Conservation (phyloP, 2,329 filamentous ascomycete genomes). For the Ophiostoma perfectum region DNA sequence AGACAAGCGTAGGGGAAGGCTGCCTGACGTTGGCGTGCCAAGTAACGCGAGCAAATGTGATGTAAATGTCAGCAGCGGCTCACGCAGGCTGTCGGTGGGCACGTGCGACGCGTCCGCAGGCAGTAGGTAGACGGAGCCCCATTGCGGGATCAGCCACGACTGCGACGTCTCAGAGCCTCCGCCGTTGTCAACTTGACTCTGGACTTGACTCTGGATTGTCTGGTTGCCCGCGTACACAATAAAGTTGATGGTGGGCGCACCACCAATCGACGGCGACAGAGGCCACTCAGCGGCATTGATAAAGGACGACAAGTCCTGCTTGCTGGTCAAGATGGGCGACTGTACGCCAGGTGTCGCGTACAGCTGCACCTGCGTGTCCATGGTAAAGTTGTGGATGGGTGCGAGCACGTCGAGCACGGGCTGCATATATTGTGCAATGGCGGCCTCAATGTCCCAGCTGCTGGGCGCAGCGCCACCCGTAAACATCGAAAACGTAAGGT, state of each 20-base stretch:
- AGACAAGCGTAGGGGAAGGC: slow-evolving; percentile 76
- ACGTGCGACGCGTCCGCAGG: slow-evolving; percentile 48
- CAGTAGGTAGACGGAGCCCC: slow-evolving; percentile 69
- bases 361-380: slow-evolving; percentile 92
- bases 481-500: slow-evolving; percentile 93
- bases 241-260: slow-evolving; percentile 92
- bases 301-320: slow-evolving; percentile 86
- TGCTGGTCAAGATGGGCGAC: slow-evolving; percentile 58
- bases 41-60: slow-evolving; percentile 83
- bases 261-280: slow-evolving; percentile 85
- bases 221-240: slow-evolving; percentile 81
- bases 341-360: slow-evolving; percentile 70
- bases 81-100: slow-evolving; percentile 60
- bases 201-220: slow-evolving; percentile 49
- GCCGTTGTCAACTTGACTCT: slow-evolving; percentile 34
- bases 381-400: slow-evolving; percentile 87
- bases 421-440: slow-evolving; percentile 72
- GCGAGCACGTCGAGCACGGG: slow-evolving; percentile 75
- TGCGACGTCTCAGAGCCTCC: slow-evolving; percentile 43
- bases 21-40: slow-evolving; percentile 76
- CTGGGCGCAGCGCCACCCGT: slow-evolving; percentile 72
- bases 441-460: slow-evolving; percentile 83
- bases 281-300: slow-evolving; percentile 99
- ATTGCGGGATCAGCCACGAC: slow-evolving; percentile 91
- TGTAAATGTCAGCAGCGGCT: slow-evolving; percentile 83